Conservation (phyloP, 441 rosid genomes). For the Populus tomentosa region DNA sequence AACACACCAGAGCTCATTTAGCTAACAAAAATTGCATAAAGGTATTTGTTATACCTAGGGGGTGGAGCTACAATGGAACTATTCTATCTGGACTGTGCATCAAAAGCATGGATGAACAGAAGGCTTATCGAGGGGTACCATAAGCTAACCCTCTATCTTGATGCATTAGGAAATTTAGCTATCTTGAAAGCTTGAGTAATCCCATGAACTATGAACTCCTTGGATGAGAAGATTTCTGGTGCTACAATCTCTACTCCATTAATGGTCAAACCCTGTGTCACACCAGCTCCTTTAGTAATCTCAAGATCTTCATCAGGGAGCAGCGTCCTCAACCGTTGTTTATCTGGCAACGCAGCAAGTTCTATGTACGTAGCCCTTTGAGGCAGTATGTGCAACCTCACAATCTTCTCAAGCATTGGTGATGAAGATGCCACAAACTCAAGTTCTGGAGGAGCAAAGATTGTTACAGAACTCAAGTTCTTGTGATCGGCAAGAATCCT, state of each 20-base stretch:
- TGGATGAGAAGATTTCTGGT: conserved; percentile 48
- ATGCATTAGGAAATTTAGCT: conserved; percentile 21
- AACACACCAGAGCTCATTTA: not conserved
- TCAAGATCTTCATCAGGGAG: conserved; percentile 36
- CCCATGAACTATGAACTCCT: conserved; percentile 54
- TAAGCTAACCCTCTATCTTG: conserved; percentile 4
- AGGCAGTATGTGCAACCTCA: conserved; percentile 55
- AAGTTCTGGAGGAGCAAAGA: conserved; percentile 61
- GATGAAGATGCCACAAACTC: conserved; percentile 42
- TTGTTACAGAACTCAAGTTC: conserved; percentile 47
- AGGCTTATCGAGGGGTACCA: not conserved
- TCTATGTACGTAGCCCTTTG: conserved; percentile 35
- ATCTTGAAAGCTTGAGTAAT: conserved; percentile 48
- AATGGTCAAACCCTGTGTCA: conserved; percentile 27
- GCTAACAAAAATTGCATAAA: not conserved
- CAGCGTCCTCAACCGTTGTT: conserved; percentile 38
- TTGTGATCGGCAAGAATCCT: conserved; percentile 43
- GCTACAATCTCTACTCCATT: conserved; percentile 46
- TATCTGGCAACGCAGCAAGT: conserved; percentile 44
- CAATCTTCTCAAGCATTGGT: conserved; percentile 44
- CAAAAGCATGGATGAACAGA: not conserved
- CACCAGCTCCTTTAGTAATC: conserved; percentile 26
- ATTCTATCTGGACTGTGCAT: not conserved
- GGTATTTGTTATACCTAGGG: not conserved
- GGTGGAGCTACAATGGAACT: not conserved